These are phyloP conservation scores for Diaporthe citrichinensis DNA, from an alignment of 2,329 filamentous ascomycete species.

Conservation along the genomic window DNA sequence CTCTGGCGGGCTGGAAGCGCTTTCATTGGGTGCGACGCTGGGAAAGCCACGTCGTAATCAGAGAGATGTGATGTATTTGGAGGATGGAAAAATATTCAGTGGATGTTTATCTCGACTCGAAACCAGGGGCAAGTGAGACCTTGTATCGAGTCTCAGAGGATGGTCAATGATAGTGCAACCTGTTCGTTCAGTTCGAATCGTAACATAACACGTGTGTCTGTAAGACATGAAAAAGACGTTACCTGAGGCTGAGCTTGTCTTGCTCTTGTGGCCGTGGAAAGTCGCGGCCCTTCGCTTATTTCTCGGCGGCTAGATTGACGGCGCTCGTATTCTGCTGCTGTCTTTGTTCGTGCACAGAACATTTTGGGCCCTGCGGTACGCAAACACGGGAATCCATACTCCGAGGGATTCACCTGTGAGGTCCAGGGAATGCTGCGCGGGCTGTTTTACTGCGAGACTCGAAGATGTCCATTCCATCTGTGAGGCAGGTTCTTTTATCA, in stretches of 20 bases:
- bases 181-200: not conserved
- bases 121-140: not conserved
- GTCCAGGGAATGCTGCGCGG: not conserved
- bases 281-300: slow-evolving; percentile 26
- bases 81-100: not conserved
- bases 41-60: not conserved
- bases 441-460: not conserved
- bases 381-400: not conserved
- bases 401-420: not conserved
- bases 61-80: not conserved
- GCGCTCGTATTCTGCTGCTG: not conserved
- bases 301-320: not conserved
- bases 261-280: not conserved
- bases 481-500: not conserved
- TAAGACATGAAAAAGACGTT: slow-evolving; percentile 15
- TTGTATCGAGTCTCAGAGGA: not conserved
- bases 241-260: slow-evolving; percentile 31
- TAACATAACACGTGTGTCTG: slow-evolving; percentile 6
- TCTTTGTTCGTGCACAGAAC: not conserved
- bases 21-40: not conserved
- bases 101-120: not conserved
- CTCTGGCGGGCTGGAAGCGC: not conserved
- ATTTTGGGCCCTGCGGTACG: not conserved
- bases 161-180: not conserved
- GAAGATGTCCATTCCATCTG: not conserved